Conservation (phyloP, 805 yeast genomes). For the Candida pseudoglaebosa region DNA sequence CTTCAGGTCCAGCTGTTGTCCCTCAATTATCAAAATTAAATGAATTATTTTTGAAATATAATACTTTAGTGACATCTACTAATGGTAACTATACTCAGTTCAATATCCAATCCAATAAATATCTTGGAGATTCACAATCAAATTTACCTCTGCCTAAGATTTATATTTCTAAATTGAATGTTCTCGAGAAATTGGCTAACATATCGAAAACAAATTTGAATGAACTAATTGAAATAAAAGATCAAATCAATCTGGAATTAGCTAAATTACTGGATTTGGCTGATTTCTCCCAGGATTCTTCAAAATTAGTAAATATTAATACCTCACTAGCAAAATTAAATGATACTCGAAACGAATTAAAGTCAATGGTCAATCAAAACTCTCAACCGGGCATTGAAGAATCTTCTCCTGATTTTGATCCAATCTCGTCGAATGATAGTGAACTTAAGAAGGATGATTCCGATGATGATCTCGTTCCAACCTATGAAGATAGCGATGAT, state of each 20-base stretch:
- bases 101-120: slow-evolving; percentile 32
- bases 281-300: slow-evolving; percentile 2
- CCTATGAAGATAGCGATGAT: slow-evolving; percentile 18
- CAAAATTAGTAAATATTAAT: slow-evolving; percentile 27
- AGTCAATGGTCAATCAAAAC: slow-evolving; percentile 20
- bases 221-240: slow-evolving; percentile 26
- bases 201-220: slow-evolving; percentile 28
- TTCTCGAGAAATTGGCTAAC: slow-evolving; percentile 34
- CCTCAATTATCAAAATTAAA: slow-evolving; percentile 15
- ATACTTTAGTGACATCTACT: slow-evolving; percentile 21
- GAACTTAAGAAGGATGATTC: slow-evolving; percentile 17
- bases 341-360: slow-evolving; percentile 29
- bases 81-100: slow-evolving; percentile 37
- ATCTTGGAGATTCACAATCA: slow-evolving; percentile 36
- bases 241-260: slow-evolving; percentile 23
- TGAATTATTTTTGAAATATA: slow-evolving; percentile 24
- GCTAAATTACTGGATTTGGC: slow-evolving; percentile 7
- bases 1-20: slow-evolving; percentile 12
- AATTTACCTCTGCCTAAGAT: slow-evolving; percentile 35
- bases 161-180: slow-evolving; percentile 36
- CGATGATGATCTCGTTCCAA: slow-evolving; percentile 20
- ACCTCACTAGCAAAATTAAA: slow-evolving; percentile 24
- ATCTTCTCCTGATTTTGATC: slow-evolving; percentile 26
- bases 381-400: slow-evolving; percentile 17
- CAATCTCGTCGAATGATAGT: background rate